Conservation (phyloP, 73 alveolate genomes). For the Paramecium caudatum region DNA sequence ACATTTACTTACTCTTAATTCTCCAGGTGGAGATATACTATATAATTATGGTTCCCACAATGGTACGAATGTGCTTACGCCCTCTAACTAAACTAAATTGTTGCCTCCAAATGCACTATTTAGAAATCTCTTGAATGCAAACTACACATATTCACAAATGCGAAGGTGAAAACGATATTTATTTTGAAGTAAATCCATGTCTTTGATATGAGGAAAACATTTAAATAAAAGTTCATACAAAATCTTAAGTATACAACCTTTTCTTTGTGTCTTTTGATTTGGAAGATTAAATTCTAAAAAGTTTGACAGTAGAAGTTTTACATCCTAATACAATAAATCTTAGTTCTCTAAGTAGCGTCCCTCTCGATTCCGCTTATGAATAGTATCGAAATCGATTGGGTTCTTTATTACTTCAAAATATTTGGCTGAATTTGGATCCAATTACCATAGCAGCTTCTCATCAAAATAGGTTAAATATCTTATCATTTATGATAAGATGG, state of each 20-base stretch:
- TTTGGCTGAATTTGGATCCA: slow-evolving; percentile 16
- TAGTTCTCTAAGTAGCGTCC: slow-evolving; percentile 8
- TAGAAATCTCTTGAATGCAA: slow-evolving; percentile 20
- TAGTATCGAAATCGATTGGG: slow-evolving; percentile 55
- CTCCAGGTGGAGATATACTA: background rate
- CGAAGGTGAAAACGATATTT: background rate
- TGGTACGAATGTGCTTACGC: background rate
- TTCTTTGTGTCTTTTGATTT: slow-evolving; percentile 19
- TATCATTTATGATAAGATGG: background rate
- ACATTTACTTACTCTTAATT: background rate
- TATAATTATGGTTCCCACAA: slow-evolving; percentile 54
- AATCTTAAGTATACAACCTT: background rate
- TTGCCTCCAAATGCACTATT: slow-evolving; percentile 35
- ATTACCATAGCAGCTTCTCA: slow-evolving; percentile 57
- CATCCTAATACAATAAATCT: background rate
- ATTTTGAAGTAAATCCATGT: background rate
- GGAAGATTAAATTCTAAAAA: slow-evolving; percentile 34
- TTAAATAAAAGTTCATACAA: slow-evolving; percentile 33
- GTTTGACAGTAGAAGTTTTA: slow-evolving; percentile 2
- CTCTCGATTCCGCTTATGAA: background rate
- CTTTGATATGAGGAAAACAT: background rate
- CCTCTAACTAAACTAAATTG: background rate
- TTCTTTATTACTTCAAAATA: slow-evolving; percentile 49
- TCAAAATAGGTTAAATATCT: slow-evolving; percentile 59
- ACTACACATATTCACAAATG: background rate